phyloP scores from a whole-genome alignment of 805 yeast species.

The Yamadazyma kitorensis region DNA sequence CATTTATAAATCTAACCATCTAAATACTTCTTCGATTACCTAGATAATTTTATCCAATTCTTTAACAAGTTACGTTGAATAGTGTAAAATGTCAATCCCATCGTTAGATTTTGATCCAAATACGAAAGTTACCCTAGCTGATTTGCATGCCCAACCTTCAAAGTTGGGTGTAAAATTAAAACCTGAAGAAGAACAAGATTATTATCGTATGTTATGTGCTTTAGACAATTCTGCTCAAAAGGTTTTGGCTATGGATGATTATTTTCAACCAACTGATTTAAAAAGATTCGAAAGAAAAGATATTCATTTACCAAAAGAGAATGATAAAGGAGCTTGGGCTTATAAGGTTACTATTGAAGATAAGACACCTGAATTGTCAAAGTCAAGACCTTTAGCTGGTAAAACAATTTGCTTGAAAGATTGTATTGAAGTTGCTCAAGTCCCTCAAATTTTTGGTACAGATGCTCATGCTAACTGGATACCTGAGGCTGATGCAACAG shows the following conservation, averaged over 20 bases:
- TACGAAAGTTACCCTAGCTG: conserved; percentile 11
- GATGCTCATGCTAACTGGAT: conserved; percentile 13
- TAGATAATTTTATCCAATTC: too few species aligned
- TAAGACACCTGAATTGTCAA: conserved; percentile 10
- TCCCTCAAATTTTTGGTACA: conserved; percentile 16
- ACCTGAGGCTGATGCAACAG: conserved; percentile 16
- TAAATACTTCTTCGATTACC: too few species aligned
- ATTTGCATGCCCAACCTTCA: conserved; percentile 13
- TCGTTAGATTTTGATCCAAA: conserved; percentile 11
- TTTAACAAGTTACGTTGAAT: too few species aligned
- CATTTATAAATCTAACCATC: too few species aligned
- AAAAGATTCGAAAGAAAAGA: conserved; percentile 10
- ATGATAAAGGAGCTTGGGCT: conserved; percentile 15
- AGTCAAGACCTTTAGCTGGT: conserved; percentile 10
- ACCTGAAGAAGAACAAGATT: conserved; percentile 11
- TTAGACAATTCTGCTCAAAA: conserved; percentile 12
- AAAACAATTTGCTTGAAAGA: conserved; percentile 14
- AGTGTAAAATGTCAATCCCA: conserved; percentile 14
- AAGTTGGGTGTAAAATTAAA: conserved; percentile 10
- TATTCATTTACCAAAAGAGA: conserved; percentile 8
- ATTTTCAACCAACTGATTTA: conserved; percentile 11
- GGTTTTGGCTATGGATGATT: conserved; percentile 11
- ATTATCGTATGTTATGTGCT: conserved; percentile 14
- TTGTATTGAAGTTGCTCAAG: conserved; percentile 14
- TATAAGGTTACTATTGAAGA: conserved; percentile 18